phyloP scores from a whole-genome alignment of 1,284 basidiomycete species.

The Schizophyllum commune region DNA sequence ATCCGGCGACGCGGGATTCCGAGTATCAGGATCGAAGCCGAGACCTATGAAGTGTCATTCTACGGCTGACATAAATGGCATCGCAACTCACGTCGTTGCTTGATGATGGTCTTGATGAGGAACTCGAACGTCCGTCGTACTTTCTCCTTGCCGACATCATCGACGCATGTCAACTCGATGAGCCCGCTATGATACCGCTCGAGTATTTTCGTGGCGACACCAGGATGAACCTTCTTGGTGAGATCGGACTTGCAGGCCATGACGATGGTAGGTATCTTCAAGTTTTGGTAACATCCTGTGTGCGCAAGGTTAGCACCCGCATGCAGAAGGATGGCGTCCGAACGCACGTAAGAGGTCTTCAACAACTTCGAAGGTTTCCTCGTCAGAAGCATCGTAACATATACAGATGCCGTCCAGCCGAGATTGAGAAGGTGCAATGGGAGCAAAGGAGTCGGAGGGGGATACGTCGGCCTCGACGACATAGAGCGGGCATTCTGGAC shows the following conservation, averaged over 20 bases:
- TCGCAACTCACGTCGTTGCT: constrained; percentile 40
- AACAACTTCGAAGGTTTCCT: constrained; percentile 53
- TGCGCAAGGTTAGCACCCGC: not conserved
- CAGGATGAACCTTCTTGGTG: constrained; percentile 45
- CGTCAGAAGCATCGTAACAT: constrained; percentile 64
- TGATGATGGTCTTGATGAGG: constrained; percentile 51
- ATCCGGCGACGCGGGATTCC: not conserved
- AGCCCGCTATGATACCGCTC: constrained; percentile 58
- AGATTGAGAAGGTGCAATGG: constrained; percentile 28
- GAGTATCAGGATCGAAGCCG: not conserved
- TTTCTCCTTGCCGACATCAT: constrained; percentile 48
- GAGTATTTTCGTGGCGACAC: constrained; percentile 36
- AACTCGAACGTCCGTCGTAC: constrained; percentile 62
- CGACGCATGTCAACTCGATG: constrained; percentile 48
- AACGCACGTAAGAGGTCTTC: constrained; percentile 55
- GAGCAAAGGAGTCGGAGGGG: not conserved
- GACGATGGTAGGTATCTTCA: constrained; percentile 55
- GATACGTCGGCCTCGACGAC: constrained; percentile 51
- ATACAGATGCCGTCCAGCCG: constrained; percentile 63
- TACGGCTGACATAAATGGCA: no score
- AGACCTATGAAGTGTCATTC: not conserved
- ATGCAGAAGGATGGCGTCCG: not conserved
- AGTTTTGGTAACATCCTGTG: constrained; percentile 48
- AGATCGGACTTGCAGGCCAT: constrained; percentile 73
- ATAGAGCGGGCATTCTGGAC: constrained; percentile 34